Base-by-base conservation (phyloP, 768 basidiomycete genomes). In the Peribolospora baueri region DNA sequence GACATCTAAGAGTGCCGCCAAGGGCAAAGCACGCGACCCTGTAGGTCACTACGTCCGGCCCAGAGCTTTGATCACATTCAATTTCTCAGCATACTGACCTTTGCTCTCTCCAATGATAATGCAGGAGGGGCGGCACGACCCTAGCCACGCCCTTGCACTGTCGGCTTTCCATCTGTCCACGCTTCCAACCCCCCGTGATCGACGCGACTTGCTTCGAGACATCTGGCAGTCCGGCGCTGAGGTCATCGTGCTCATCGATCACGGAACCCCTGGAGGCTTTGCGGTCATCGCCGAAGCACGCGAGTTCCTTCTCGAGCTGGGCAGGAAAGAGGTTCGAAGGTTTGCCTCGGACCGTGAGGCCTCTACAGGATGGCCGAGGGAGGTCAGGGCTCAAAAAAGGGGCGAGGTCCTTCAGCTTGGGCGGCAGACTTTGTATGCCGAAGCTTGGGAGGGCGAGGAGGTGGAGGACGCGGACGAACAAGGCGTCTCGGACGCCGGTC, bases 151-250 rank as follows among this genome's bases (percentile, higher is more conserved):
- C 69, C 68, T 95, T 38, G 85, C 83, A 2, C 63, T 98, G 40
- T 85, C 84, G 13, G 82, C 88, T 1, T 97, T 93, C 69, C 73
- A 79, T 64, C 69, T 98, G 2, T 79, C 82, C n/a, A 75, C 82
- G 14, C 69, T 87, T 13, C 69, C 78, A 4, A 76, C 74, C 2
- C 65, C 76, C 46, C 61, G 78, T 13, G 74, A 77, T 7, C 74
- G 81, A 57, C 80, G 77, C 67, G 68, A 72, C 2, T 63, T 86
- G 48, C 72, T 90, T 38, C 78, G 80, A 63, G 77, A 84, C 61
- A 82, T 95, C 73, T 95, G 88, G 88, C 75, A 82, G 49, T 85
- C 84, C 61, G 86, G 84, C 48, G 87, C 87, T 25, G 77, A 82
- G 63, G 75, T 78, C 36, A 78, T 93, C 50, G 84, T 88, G 53